Percentiles rank a stretch among this genome's conserved stretches.
Conservation (phyloP, 2,329 filamentous ascomycete species). For the Metarhizium rileyi region DNA sequence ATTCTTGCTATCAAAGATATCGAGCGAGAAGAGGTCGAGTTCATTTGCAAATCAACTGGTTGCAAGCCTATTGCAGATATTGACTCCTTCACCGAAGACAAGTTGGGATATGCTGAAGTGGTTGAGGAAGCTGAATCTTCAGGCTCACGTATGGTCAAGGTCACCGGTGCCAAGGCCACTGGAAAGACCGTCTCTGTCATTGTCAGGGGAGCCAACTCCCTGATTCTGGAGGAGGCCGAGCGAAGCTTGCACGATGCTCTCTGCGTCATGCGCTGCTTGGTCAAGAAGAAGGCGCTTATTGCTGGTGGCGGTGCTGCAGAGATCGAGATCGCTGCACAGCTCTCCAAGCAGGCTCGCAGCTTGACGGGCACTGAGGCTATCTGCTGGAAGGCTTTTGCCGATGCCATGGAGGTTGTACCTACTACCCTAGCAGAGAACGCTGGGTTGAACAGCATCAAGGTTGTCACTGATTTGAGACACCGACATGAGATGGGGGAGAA, state of each 20-base stretch:
- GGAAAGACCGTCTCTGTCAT: constrained; percentile 91
- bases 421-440: constrained; percentile 97
- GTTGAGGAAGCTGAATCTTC: constrained; percentile 85
- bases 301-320: constrained; percentile 94
- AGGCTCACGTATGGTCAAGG: constrained; percentile 87
- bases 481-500: constrained; percentile 90
- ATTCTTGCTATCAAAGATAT: constrained; percentile 96
- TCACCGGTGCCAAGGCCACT: constrained; percentile 78
- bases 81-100: constrained; percentile 97
- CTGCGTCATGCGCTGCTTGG: constrained; percentile 91
- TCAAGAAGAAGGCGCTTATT: constrained; percentile 99
- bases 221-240: constrained; percentile 96
- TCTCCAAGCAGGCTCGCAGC: constrained; percentile 72
- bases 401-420: constrained; percentile 93
- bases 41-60: constrained; percentile 97
- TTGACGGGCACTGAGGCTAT: constrained; percentile 89
- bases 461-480: constrained; percentile 90
- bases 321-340: constrained; percentile 85
- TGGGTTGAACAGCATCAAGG: constrained; percentile 95
- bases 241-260: constrained; percentile 94
- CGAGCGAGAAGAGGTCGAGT: constrained; percentile 96
- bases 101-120: constrained; percentile 86
- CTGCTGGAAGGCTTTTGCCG: constrained; percentile 98
- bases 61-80: constrained; percentile 99
- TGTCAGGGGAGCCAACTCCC: constrained; percentile 82